Percentiles rank a stretch among this genome's conserved stretches.
These are phyloP conservation scores for Neocucurbitaria cava DNA, from an alignment of 2,329 filamentous ascomycete genomes.

Conservation along the genomic window DNA sequence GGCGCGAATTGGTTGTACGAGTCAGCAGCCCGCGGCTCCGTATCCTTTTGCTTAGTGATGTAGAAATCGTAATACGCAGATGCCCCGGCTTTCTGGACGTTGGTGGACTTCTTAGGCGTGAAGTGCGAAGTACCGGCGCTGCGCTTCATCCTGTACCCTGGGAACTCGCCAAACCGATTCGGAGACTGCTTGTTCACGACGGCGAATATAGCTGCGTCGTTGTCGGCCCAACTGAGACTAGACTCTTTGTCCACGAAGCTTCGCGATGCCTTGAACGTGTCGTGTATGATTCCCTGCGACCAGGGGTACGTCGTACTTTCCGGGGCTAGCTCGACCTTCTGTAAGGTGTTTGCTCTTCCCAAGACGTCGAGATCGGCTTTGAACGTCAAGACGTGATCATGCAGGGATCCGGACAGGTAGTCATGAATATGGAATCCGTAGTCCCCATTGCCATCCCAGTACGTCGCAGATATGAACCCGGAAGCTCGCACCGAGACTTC, in stretches of 20 bases:
- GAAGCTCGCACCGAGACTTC: constrained; percentile 35
- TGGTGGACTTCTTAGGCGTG: constrained; percentile 58
- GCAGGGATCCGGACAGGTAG: constrained; percentile 42
- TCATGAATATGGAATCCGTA: constrained; percentile 51
- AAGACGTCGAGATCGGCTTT: constrained; percentile 52
- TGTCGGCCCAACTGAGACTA: constrained; percentile 56
- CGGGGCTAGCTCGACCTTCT: constrained; percentile 39
- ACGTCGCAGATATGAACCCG: constrained; percentile 36
- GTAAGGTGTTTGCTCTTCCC: constrained; percentile 46
- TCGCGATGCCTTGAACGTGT: constrained; percentile 60
- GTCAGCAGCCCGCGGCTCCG: constrained; percentile 57
- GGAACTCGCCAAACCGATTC: constrained; percentile 61
- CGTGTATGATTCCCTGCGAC: constrained; percentile 57
- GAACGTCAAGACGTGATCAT: constrained; percentile 53
- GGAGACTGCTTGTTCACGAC: constrained; percentile 59
- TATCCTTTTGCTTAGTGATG: constrained; percentile 60
- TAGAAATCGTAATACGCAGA: constrained; percentile 62
- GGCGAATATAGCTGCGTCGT: constrained; percentile 55
- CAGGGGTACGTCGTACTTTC: constrained; percentile 60
- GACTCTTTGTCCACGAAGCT: constrained; percentile 49
- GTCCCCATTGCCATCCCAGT: constrained; percentile 35
- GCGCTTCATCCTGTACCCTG: constrained; percentile 61
- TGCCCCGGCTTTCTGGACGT: constrained; percentile 53
- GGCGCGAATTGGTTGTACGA: constrained; percentile 56
- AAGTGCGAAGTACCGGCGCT: constrained; percentile 40